Conservation (phyloP, 208 protist genomes). For the Cochliopodium minus region DNA sequence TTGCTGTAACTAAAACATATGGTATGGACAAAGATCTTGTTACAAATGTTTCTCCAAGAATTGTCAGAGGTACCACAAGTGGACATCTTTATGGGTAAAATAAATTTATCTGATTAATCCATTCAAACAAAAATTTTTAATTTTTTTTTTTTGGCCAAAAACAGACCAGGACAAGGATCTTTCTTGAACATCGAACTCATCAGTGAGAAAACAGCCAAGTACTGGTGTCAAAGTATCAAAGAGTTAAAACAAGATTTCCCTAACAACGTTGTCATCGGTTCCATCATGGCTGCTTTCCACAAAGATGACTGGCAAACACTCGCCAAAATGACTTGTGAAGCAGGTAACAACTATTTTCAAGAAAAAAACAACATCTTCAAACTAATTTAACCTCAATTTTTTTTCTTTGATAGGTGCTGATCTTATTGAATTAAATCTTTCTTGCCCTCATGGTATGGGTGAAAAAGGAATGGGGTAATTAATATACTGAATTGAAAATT, state of each 20-base stretch:
- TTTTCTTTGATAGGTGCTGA: too few species aligned
- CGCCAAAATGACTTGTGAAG: slow-evolving; percentile 26
- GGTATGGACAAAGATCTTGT: slow-evolving; percentile 50
- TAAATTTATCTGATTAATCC: too few species aligned
- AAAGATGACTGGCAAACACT: slow-evolving; percentile 56
- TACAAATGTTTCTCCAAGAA: slow-evolving; percentile 58
- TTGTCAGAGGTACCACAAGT: slow-evolving; percentile 27
- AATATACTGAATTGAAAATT: too few species aligned
- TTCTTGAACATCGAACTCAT: slow-evolving; percentile 68
- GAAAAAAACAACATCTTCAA: too few species aligned
- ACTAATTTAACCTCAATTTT: too few species aligned
- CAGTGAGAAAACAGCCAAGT: slow-evolving; percentile 45
- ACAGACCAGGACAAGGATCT: slow-evolving; percentile 36
- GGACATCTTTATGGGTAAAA: not conserved
- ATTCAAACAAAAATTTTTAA: too few species aligned
- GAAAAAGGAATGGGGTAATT: slow-evolving; percentile 61
- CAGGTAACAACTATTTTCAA: too few species aligned
- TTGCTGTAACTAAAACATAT: slow-evolving; percentile 69
- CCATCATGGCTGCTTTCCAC: slow-evolving; percentile 51
- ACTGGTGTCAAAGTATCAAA: slow-evolving; percentile 51
- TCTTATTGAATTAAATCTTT: slow-evolving; percentile 64
- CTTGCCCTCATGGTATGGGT: slow-evolving; percentile 67
- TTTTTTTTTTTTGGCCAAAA: slow-evolving; percentile 13
- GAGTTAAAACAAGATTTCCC: slow-evolving; percentile 65
- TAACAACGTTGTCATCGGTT: slow-evolving; percentile 46